Conservation (phyloP, 2,329 filamentous ascomycete genomes). For the Trichoderma polysporum region DNA sequence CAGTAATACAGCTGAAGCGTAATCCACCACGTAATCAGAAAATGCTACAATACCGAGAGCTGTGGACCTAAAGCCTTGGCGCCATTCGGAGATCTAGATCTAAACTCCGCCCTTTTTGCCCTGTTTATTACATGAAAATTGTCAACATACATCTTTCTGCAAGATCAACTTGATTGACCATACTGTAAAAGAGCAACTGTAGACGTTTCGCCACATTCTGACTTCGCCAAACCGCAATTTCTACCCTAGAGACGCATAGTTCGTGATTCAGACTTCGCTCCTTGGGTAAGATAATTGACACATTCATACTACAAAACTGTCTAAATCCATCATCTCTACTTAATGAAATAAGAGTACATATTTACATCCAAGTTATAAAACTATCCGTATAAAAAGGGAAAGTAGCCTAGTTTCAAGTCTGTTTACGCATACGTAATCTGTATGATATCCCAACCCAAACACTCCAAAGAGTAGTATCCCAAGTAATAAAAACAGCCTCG, state of each 20-base stretch:
- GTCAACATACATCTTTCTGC: neutral
- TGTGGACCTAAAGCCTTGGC: neutral
- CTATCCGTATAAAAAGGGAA: neutral
- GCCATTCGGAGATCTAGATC: neutral
- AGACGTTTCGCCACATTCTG: too few relatives aligned
- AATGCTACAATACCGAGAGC: too few relatives aligned
- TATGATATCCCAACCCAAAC: conserved; percentile 1
- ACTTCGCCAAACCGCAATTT: too few relatives aligned
- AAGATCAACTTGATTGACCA: too few relatives aligned
- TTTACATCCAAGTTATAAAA: neutral
- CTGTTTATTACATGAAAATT: neutral
- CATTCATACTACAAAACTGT: too few relatives aligned
- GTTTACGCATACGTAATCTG: neutral
- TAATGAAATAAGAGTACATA: neutral
- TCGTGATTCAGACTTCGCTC: too few relatives aligned
- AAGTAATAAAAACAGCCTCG: neutral
- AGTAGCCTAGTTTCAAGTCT: neutral
- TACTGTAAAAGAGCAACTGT: too few relatives aligned
- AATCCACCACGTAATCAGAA: too few relatives aligned
- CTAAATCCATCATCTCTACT: too few relatives aligned
- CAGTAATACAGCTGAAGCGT: too few relatives aligned
- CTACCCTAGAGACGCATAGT: too few relatives aligned
- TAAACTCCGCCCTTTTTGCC: neutral
- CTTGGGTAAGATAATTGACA: too few relatives aligned
- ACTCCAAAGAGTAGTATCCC: neutral